These are phyloP conservation scores for Ceratobasidium sp. DNA, from an alignment of 1,284 basidiomycete genomes.

Conservation along the genomic window DNA sequence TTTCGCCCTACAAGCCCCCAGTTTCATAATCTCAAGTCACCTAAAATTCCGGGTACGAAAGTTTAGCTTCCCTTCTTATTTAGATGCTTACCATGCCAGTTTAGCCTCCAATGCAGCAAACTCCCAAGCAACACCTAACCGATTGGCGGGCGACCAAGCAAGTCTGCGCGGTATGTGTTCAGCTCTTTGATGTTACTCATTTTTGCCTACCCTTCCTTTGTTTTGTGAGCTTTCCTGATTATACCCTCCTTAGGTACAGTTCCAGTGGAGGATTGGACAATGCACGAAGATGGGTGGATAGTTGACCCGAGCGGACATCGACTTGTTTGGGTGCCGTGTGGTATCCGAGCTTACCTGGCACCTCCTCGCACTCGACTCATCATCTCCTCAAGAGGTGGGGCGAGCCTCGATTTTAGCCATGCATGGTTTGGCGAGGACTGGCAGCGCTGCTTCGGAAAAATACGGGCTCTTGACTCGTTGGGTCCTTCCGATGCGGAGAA, in stretches of 20 bases:
- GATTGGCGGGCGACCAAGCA: no score
- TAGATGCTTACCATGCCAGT: no score
- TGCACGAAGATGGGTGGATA: constrained; percentile 15
- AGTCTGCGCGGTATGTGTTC: no score
- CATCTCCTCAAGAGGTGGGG: neutral
- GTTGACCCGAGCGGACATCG: neutral
- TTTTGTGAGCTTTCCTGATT: neutral
- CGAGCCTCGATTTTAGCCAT: neutral
- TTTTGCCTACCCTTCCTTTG: neutral
- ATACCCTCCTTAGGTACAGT: neutral
- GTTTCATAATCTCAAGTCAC: neutral
- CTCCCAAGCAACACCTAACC: no score
- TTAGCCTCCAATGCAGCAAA: no score
- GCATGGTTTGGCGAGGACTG: neutral
- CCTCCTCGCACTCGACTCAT: neutral
- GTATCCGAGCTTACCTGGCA: neutral
- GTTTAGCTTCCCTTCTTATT: no score
- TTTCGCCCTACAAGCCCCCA: neutral
- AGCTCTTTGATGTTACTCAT: no score
- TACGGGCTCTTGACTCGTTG: no score
- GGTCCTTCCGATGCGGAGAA: no score
- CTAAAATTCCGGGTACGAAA: no score
- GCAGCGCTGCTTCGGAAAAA: neutral
- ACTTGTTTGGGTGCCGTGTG: neutral
- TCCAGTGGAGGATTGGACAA: neutral